Conservation (phyloP, 2,329 filamentous ascomycete species). For the Chaetomium sp. region DNA sequence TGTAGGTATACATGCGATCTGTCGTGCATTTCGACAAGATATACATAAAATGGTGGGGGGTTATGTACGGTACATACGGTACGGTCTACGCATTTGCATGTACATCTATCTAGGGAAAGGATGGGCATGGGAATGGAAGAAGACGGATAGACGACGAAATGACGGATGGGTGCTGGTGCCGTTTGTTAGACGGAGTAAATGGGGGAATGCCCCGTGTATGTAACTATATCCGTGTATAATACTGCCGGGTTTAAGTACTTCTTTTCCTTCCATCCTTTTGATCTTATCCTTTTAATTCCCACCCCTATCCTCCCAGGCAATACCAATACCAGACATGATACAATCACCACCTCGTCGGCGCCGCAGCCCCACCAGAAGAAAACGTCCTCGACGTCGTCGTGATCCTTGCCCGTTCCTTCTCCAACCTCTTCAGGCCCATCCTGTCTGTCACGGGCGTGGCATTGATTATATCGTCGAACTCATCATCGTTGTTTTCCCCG, state of each 20-base stretch:
- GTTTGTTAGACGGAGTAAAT: constrained; percentile 1
- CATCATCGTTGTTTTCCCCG: constrained; percentile 33
- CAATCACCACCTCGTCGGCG: constrained; percentile 42
- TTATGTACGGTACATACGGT: too few species aligned
- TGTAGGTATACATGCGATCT: neutral
- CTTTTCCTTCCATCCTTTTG: neutral
- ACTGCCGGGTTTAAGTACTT: neutral
- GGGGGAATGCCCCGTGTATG: neutral
- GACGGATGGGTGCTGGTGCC: too few species aligned
- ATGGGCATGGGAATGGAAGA: neutral
- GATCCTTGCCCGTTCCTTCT: constrained; percentile 47
- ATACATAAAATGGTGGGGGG: neutral
- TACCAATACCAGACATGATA: neutral
- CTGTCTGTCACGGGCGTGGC: constrained; percentile 85
- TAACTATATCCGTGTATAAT: constrained; percentile 5
- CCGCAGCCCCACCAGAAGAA: constrained; percentile 42
- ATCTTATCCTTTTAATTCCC: neutral
- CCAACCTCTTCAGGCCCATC: constrained; percentile 57
- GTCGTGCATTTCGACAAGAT: neutral
- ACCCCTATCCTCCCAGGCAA: neutral
- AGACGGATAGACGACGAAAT: too few species aligned
- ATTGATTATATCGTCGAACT: constrained; percentile 89
- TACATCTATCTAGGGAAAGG: neutral
- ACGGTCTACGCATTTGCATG: neutral
- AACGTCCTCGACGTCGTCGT: constrained; percentile 46